Percentiles rank a stretch among this genome's conserved stretches.
These are phyloP conservation scores for Tolypocladium capitatum DNA, from an alignment of 2,329 filamentous ascomycete genomes.

Conservation along the genomic window DNA sequence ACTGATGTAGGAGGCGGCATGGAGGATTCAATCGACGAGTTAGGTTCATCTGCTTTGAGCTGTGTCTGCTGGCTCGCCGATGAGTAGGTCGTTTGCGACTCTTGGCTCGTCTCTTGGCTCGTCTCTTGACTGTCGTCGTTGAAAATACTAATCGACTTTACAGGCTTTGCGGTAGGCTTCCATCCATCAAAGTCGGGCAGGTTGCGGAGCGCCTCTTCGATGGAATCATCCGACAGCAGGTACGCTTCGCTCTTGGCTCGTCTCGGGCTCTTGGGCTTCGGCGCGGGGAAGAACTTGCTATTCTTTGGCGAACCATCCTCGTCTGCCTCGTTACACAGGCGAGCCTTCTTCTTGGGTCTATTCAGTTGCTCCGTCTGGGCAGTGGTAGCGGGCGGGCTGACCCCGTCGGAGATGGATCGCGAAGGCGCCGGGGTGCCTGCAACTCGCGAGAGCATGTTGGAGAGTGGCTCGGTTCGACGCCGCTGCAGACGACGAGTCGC, in stretches of 20 bases:
- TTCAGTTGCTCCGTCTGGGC: constrained; percentile 10
- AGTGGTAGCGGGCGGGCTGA: constrained; percentile 3
- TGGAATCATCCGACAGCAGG: constrained; percentile 42
- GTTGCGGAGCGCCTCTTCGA: constrained; percentile 38
- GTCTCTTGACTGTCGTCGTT: constrained; percentile 27
- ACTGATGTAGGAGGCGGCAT: constrained; percentile 17
- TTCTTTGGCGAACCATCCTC: constrained; percentile 23
- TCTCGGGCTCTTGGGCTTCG: constrained; percentile 13
- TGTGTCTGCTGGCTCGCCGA: constrained; percentile 11
- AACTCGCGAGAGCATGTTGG: constrained; percentile 25
- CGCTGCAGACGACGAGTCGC: constrained; percentile 29
- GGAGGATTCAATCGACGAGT: constrained; percentile 10
- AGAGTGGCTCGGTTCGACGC: constrained; percentile 38
- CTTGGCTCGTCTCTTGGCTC: constrained; percentile 8
- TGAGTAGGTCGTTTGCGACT: constrained; percentile 3
- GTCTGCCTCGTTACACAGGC: constrained; percentile 34
- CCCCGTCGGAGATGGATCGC: constrained; percentile 4
- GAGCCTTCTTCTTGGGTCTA: constrained; percentile 43
- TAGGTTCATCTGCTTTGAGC: constrained; percentile 8
- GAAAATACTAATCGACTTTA: constrained; percentile 30
- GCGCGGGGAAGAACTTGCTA: constrained; percentile 41
- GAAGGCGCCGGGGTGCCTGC: constrained; percentile 8
- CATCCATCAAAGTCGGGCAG: constrained; percentile 40
- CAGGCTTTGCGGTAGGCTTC: constrained; percentile 22
- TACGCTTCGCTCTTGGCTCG: constrained; percentile 26